Percentiles rank a stretch among this genome's conserved stretches.
These are phyloP conservation scores for Knufia fluminis DNA, from an alignment of 2,329 filamentous ascomycete species.

Conservation along the genomic window DNA sequence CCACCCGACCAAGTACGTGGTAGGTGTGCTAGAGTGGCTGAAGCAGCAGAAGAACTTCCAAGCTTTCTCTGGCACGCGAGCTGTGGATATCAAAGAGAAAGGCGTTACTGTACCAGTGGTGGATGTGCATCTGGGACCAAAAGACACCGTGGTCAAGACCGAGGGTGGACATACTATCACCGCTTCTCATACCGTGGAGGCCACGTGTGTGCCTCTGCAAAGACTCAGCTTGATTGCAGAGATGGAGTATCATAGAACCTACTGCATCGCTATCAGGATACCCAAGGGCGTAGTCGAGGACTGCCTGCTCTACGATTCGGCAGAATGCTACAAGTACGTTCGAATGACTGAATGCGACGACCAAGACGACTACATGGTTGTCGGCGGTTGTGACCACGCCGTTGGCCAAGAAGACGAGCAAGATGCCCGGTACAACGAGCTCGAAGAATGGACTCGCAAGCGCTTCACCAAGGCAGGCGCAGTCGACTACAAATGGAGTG, in stretches of 20 bases:
- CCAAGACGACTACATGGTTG: constrained; percentile 46
- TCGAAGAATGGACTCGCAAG: constrained; percentile 45
- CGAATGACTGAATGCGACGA: constrained; percentile 46
- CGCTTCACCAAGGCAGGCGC: constrained; percentile 43
- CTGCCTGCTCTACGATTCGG: constrained; percentile 47
- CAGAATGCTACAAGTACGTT: constrained; percentile 48
- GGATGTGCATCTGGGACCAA: constrained; percentile 35
- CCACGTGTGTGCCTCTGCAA: constrained; percentile 48
- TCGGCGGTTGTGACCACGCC: constrained; percentile 51
- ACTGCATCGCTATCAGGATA: constrained; percentile 48
- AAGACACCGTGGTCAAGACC: constrained; percentile 40
- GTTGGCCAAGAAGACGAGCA: constrained; percentile 43
- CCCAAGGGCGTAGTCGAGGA: constrained; percentile 46
- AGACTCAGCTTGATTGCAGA: constrained; percentile 45
- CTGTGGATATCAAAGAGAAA: constrained; percentile 40
- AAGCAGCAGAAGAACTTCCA: constrained; percentile 44
- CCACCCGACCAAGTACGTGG: constrained; percentile 48
- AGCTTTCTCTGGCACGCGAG: constrained; percentile 45
- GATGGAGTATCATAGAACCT: constrained; percentile 46
- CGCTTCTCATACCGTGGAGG: constrained; percentile 43
- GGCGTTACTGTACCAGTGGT: constrained; percentile 32
- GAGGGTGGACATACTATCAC: constrained; percentile 39
- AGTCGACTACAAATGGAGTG: constrained; percentile 49
- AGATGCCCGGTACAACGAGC: constrained; percentile 39
- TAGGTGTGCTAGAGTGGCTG: constrained; percentile 45